Percentiles rank a stretch among this genome's conserved stretches.
phyloP scores from a whole-genome alignment of 2,329 filamentous ascomycete species.

The Pseudogymnoascus sp. region DNA sequence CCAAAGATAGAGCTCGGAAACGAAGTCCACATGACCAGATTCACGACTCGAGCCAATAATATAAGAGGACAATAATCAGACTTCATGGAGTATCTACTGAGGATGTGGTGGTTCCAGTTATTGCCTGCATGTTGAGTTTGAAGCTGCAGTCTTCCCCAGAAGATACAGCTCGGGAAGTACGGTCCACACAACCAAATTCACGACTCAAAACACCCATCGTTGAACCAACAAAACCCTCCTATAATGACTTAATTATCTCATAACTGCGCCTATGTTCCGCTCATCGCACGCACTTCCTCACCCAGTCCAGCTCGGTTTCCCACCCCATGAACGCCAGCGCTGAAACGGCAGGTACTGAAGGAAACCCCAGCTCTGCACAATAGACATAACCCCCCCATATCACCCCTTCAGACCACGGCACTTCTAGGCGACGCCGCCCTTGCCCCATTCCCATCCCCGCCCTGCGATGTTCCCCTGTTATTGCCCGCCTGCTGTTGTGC shows the following conservation, averaged over 20 bases:
- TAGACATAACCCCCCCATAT: not conserved
- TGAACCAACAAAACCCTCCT: not conserved
- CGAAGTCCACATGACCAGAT: not conserved
- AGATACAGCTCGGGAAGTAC: not conserved
- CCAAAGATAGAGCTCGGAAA: too few species aligned
- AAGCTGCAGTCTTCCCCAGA: not conserved
- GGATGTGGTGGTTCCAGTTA: not conserved
- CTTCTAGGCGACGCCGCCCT: conserved; percentile 7
- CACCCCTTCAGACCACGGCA: not conserved
- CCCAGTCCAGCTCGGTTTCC: conserved; percentile 8
- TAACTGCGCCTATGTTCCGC: not conserved
- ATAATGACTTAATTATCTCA: not conserved
- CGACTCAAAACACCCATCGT: not conserved
- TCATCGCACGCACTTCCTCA: not conserved
- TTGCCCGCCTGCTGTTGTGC: conserved; percentile 22
- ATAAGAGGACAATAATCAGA: not conserved
- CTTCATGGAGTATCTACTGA: not conserved
- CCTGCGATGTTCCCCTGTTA: conserved; percentile 18
- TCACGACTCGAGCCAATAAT: too few species aligned
- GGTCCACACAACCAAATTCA: not conserved
- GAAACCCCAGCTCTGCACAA: conserved; percentile 4
- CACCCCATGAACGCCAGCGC: conserved; percentile 16
- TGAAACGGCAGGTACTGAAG: conserved; percentile 15
- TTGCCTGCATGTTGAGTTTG: not conserved
- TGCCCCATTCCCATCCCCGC: conserved; percentile 17